These are phyloP conservation scores for Trifolium repens DNA, from an alignment of 306 rosid species.

Conservation along the genomic window DNA sequence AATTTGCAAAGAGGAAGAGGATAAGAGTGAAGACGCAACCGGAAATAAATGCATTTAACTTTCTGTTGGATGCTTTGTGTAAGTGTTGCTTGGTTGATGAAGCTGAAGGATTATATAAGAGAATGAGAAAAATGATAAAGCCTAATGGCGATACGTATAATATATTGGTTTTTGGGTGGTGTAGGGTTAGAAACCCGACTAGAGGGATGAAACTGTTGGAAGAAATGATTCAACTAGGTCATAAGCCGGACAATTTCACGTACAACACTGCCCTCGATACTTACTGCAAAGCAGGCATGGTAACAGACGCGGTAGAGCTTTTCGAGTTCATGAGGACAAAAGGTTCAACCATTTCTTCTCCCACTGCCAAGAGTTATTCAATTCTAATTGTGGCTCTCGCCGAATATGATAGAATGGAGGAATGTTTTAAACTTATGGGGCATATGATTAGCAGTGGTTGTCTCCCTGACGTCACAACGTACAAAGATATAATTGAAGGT, in stretches of 20 bases:
- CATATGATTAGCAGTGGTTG: conserved; percentile 83
- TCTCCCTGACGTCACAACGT: conserved; percentile 93
- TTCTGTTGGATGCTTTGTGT: conserved; percentile 80
- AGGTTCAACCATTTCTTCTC: conserved; percentile 81
- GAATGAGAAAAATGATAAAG: conserved; percentile 62
- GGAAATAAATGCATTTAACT: conserved; percentile 81
- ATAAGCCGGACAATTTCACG: conserved; percentile 77
- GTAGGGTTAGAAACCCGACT: conserved; percentile 84
- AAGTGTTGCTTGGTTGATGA: conserved; percentile 84
- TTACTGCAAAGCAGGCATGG: conserved; percentile 80
- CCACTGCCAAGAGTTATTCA: conserved; percentile 81
- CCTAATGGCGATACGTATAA: conserved; percentile 74
- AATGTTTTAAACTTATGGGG: conserved; percentile 64
- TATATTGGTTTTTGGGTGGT: conserved; percentile 88
- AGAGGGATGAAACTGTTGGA: conserved; percentile 76
- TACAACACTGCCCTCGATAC: conserved; percentile 84
- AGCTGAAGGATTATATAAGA: conserved; percentile 72
- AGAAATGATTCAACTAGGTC: conserved; percentile 78
- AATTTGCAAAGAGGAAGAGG: conserved; percentile 87
- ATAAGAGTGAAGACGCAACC: conserved; percentile 80
- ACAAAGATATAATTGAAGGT: conserved; percentile 81
- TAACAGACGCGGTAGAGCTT: conserved; percentile 70
- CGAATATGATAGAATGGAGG: conserved; percentile 73
- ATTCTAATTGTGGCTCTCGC: conserved; percentile 79
- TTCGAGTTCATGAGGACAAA: conserved; percentile 86